Evolutionary conservation across 192 early-diverging fungal species (phyloP), one percentile per base, ranked within the genome.

Genomic region (Gonapodya prolifera): DNA sequence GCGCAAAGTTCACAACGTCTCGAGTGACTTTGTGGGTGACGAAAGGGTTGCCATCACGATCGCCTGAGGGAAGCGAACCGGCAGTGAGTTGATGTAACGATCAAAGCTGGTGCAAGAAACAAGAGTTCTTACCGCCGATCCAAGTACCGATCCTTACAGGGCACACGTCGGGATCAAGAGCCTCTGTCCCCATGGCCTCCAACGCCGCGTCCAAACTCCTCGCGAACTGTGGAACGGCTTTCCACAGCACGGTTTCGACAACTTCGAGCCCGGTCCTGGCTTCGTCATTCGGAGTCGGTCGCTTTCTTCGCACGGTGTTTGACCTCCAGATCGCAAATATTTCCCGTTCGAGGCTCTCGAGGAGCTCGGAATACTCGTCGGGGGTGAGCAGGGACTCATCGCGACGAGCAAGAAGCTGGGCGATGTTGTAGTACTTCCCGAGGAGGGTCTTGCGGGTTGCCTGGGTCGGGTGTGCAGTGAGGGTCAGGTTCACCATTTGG

Each of bases 1-100:
- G 32, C 34, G 70, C 75, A 34, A 83, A 73, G 69, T 82, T 81
- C 69, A 83, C 78, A 31, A 83, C 82, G 30, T 83, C 82, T 1
- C 45, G 75, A 29, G 80, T 83, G 28, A 80, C 80, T 32, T 83
- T 80, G 0, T 75, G 70, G 17, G 80, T 81, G 34, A 83, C 79
- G 35, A 35, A 83, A 1, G 80, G 82, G 80, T 83, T 83, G 23
- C 82, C 82, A 73, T 83, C 82, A 1, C 82, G 80, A 33, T 83
- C 82, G 45, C 78, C 82, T 30, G 79, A 79, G n/a, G n/a, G n/a
- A n/a, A n/a, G n/a, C n/a, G n/a, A n/a, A n/a, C n/a, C n/a, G n/a
- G n/a, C n/a, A n/a, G n/a, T n/a, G n/a, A n/a, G n/a, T n/a, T n/a
- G n/a, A n/a, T n/a, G n/a, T n/a, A n/a, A n/a, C n/a, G n/a, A n/a